Evolutionary conservation across 495 filamentous ascomycete genomes (phyloP), one percentile per base, ranked within the genome.

Genomic region (Geoglossum glabrum): DNA sequence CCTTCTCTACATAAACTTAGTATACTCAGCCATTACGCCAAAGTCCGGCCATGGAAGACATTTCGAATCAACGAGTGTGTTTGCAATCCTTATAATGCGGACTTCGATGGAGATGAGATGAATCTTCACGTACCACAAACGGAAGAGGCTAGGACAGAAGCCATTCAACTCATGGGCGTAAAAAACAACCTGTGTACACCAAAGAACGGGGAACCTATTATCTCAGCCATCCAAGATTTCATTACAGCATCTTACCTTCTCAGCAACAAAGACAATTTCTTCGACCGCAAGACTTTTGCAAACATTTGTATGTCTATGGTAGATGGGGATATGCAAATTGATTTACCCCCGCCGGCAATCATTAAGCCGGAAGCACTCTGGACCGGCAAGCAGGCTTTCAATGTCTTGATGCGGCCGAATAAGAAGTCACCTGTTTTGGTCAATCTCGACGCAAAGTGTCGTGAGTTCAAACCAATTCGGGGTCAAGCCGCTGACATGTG

Each of bases 61-160:
- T 97, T 98, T 70, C 83, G 92, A 49, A 75, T 98, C 55, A 98
- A 98, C 66, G 92, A 98, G 66, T 97, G 92, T 78, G 92, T 93
- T 7, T 98, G 92, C 67, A 90, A 87, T 46, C 92, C 92, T 9
- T 98, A 98, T 76, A 98, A 98, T 70, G 92, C 92, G 47, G 92
- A 98, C 81, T 98, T 98, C 66, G 92, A 98, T 64, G 92, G 92
- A 62, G 92, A 98, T 61, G 92, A 98, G 69, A 98, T 98, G 92
- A 98, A 98, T 64, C 69, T 98, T 60, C 92, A 98, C 69, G 89
- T 98, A 5, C 92, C 92, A 17, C 92, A 98, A 67, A 98, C 93
- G 1, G 92, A 97, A 71, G 92, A 98, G 71, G 92, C 92, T 13
- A 79, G 93, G 54, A 84, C 90, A 8, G 92, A 98, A 66, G 92